Conservation (phyloP, 768 basidiomycete genomes). For the Auriscalpium vulgare region DNA sequence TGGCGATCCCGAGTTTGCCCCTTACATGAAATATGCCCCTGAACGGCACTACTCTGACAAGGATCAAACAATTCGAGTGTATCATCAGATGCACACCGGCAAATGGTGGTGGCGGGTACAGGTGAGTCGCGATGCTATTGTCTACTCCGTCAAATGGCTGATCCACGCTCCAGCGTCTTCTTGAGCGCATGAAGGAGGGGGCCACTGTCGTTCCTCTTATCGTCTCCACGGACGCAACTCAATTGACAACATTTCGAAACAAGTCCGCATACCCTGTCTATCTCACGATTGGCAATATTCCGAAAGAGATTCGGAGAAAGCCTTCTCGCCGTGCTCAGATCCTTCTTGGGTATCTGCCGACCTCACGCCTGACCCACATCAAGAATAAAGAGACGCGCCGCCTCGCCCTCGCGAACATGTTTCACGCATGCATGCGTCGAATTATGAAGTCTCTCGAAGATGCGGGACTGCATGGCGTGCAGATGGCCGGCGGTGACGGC, state of each 20-base stretch:
- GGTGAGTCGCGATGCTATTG: too few relatives aligned
- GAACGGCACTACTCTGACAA: neutral
- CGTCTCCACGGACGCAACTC: constrained; percentile 5
- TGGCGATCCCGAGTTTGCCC: neutral
- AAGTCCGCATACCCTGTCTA: neutral
- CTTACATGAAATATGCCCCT: neutral
- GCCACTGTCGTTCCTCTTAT: constrained; percentile 15
- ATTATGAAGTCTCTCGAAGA: too few relatives aligned
- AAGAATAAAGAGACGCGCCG: neutral
- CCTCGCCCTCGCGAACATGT: neutral
- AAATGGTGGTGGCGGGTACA: constrained; percentile 22
- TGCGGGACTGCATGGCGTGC: constrained; percentile 24
- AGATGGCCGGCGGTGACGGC: constrained; percentile 26
- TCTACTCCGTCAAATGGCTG: too few relatives aligned
- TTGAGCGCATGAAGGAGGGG: neutral
- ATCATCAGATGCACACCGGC: constrained; percentile 16
- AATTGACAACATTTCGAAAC: constrained; percentile 4
- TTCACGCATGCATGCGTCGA: neutral
- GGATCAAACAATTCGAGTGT: neutral
- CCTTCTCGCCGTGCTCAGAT: neutral
- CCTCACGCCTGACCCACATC: neutral
- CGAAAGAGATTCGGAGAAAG: too few relatives aligned
- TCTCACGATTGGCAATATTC: neutral
- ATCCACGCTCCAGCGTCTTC: neutral
- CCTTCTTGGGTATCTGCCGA: neutral